A percentile compares a stretch with the other conserved stretches of the same genome.
These are phyloP conservation scores for Fraxinus platypoda DNA, from an alignment of 305 asterid species.

Conservation along the genomic window DNA sequence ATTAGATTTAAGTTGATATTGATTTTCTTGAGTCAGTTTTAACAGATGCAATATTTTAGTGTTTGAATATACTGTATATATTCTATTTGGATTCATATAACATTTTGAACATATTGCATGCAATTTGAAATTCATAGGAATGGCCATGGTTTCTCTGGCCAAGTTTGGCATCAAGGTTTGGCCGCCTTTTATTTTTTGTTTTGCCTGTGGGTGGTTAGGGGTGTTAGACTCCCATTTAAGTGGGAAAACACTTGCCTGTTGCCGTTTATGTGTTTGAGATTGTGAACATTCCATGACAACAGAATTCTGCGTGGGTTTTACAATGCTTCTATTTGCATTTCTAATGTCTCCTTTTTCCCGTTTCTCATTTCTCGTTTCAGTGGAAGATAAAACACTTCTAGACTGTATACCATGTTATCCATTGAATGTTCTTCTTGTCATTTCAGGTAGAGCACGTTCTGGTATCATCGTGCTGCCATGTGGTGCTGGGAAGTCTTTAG, in stretches of 20 bases:
- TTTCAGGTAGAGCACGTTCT: slow-evolving; percentile 94
- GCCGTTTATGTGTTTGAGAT: background rate
- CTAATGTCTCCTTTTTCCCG: background rate
- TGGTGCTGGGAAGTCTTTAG: slow-evolving; percentile 99
- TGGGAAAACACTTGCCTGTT: background rate
- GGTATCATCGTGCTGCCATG: slow-evolving; percentile 98
- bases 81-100: background rate
- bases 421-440: slow-evolving; percentile 13
- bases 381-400: background rate
- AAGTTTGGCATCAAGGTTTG: background rate
- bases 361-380: background rate
- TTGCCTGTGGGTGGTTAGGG: background rate
- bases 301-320: background rate
- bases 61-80: background rate
- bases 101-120: background rate
- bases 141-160: background rate
- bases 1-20: background rate
- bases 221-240: background rate
- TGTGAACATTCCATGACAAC: background rate
- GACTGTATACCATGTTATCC: slow-evolving; percentile 5
- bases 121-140: background rate
- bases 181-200: background rate
- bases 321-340: background rate
- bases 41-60: background rate
- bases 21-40: background rate